Conservation (phyloP, 257 asterid genomes). For the Primulina eburnea region DNA sequence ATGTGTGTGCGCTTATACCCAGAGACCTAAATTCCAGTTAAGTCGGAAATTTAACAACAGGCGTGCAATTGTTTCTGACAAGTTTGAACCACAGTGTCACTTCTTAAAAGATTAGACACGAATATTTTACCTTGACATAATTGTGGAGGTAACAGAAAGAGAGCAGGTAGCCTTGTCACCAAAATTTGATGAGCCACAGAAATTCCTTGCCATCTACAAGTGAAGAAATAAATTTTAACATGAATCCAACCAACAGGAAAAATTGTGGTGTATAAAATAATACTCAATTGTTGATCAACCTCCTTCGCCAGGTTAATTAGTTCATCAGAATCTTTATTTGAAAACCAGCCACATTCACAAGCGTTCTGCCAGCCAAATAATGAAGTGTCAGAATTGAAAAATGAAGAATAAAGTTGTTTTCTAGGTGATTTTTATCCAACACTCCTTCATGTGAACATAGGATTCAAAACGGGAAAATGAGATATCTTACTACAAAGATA, state of each 20-base stretch:
- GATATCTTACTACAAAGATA: background rate
- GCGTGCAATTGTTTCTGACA: slow-evolving; percentile 16
- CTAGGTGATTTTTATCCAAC: background rate
- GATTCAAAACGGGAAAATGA: background rate
- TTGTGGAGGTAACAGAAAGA: slow-evolving; percentile 45
- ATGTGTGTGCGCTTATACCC: slow-evolving; percentile 12
- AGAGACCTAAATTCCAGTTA: background rate
- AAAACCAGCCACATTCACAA: slow-evolving; percentile 64
- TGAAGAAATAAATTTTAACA: slow-evolving; percentile 11
- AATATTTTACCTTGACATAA: slow-evolving; percentile 67
- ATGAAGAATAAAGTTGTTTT: background rate
- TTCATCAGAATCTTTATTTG: slow-evolving; percentile 61
- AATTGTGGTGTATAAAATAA: background rate
- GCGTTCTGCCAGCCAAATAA: slow-evolving; percentile 58
- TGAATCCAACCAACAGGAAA: slow-evolving; percentile 11
- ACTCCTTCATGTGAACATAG: background rate
- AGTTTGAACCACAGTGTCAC: slow-evolving; percentile 20
- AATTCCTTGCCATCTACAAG: slow-evolving; percentile 47
- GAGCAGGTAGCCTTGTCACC: slow-evolving; percentile 45
- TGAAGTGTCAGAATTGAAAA: slow-evolving; percentile 22
- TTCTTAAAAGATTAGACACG: slow-evolving; percentile 5
- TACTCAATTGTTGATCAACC: slow-evolving; percentile 37
- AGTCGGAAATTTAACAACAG: slow-evolving; percentile 12
- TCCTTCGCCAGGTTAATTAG: slow-evolving; percentile 50
- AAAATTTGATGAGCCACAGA: slow-evolving; percentile 45